Base-by-base conservation (phyloP, 2,329 filamentous ascomycete genomes). In the Knufia fluminis region DNA sequence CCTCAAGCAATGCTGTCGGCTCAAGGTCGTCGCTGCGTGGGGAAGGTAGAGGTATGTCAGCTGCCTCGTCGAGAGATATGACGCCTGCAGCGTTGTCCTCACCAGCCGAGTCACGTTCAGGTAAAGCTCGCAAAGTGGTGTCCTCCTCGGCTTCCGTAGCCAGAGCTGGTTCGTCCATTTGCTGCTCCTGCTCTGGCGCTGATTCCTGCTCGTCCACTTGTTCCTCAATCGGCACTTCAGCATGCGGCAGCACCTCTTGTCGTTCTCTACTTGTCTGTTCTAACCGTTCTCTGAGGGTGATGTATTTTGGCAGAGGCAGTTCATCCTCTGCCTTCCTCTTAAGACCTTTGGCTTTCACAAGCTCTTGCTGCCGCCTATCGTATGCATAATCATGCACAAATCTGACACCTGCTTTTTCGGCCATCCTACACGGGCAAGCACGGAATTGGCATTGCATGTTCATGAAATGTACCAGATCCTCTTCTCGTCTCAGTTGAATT, bases 401-500 rank as follows among this genome's bases (percentile, higher is more conserved):
- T 26, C 60, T 58, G 19, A 60, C 59, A 4, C 68, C 69, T 20
- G 66, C 57, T 17, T 61, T 60, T 53, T 74, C 71, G 6, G 69
- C 68, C 43, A 72, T 51, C 22, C 71, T 66, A 56, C 72, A 75
- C 6, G 69, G 67, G 58, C 72, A 75, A 46, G 65, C 62, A 50
- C 69, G 64, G 52, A 74, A 72, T 54, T 72, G 69, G 49, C 72
- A 75, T 54, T 74, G 70, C 59, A 73, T 68, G 40, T 69, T 69
- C 62, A 74, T 57, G 52, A 72, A 73, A 26, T 73, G 61, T 2
- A 81, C 68, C 65, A 79, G 71, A 24, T 79, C 77, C 54, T 80
- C 72, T 48, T 72, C 64, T 39, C 68, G 68, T 56, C 68, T 71
- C 61, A 82, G 78, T n/a, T 48, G 45, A 31, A 19, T 39, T 31